Percentiles rank a stretch among this genome's conserved stretches.
Conservation (phyloP, 352 stramenopile genomes). For the Globisporangium rhizosaccharum region DNA sequence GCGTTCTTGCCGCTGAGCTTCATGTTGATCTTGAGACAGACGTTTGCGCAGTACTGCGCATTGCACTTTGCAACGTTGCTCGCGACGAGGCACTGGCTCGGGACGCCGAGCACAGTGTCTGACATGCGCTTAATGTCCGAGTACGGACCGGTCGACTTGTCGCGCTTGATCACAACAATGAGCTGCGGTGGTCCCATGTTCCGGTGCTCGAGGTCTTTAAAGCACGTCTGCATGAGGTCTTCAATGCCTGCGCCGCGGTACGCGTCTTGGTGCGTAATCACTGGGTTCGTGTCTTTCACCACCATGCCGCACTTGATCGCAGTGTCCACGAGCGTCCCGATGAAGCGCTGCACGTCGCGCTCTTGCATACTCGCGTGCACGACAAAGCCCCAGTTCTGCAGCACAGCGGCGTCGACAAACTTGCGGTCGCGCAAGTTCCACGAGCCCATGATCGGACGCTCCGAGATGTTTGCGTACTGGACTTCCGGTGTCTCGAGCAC, state of each 20-base stretch:
- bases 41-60: slow-evolving; percentile 56
- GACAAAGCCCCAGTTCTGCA: slow-evolving; percentile 60
- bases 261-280: slow-evolving; percentile 33
- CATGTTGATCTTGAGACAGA: slow-evolving; percentile 74
- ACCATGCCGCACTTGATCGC: slow-evolving; percentile 31
- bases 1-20: slow-evolving; percentile 73
- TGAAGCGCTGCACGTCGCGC: slow-evolving; percentile 37
- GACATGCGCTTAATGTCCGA: slow-evolving; percentile 71
- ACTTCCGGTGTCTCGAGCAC: slow-evolving; percentile 58
- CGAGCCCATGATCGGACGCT: slow-evolving; percentile 45
- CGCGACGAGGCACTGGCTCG: slow-evolving; percentile 62
- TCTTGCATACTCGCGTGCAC: slow-evolving; percentile 30
- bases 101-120: slow-evolving; percentile 59
- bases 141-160: slow-evolving; percentile 41
- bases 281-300: slow-evolving; percentile 32
- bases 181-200: slow-evolving; percentile 36
- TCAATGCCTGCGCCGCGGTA: slow-evolving; percentile 36
- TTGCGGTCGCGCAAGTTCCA: slow-evolving; percentile 79
- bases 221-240: slow-evolving; percentile 58
- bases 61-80: slow-evolving; percentile 38
- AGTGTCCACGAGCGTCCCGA: slow-evolving; percentile 31
- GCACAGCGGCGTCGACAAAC: slow-evolving; percentile 44
- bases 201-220: slow-evolving; percentile 32
- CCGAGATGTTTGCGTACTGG: slow-evolving; percentile 55
- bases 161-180: slow-evolving; percentile 54